Conservation (phyloP, 2,329 filamentous ascomycete genomes). For the Epichloe coenophiala region DNA sequence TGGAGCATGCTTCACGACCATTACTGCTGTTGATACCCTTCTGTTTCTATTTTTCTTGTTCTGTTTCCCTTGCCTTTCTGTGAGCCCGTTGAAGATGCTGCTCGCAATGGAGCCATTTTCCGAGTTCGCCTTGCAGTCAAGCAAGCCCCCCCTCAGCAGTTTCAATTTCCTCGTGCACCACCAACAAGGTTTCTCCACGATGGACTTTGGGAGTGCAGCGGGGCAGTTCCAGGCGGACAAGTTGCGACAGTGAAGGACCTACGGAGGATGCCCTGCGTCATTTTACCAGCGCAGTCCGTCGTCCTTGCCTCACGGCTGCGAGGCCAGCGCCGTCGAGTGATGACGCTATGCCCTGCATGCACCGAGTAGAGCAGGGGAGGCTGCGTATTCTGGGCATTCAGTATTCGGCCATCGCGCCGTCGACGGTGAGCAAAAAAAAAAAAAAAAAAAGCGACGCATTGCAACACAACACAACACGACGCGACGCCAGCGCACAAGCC, state of each 20-base stretch:
- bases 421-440: not conserved
- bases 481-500: not conserved
- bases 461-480: not conserved
- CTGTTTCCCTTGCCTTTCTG: not conserved
- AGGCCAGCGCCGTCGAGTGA: not conserved
- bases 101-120: not conserved
- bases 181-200: not conserved
- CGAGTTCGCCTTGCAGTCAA: not conserved
- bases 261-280: not conserved
- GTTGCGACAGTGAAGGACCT: too few species aligned
- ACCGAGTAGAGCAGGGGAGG: not conserved
- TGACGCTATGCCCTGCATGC: not conserved
- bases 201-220: not conserved
- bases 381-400: not conserved
- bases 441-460: not conserved
- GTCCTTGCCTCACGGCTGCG: not conserved
- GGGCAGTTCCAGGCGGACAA: not conserved
- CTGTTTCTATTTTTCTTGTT: not conserved
- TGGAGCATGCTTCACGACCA: not conserved
- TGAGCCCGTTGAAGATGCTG: not conserved
- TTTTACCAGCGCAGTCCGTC: not conserved
- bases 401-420: not conserved
- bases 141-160: not conserved
- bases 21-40: not conserved
- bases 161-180: not conserved